Base-by-base conservation (phyloP, 192 early-diverging fungal species). In the Neocallimastix lanati region DNA sequence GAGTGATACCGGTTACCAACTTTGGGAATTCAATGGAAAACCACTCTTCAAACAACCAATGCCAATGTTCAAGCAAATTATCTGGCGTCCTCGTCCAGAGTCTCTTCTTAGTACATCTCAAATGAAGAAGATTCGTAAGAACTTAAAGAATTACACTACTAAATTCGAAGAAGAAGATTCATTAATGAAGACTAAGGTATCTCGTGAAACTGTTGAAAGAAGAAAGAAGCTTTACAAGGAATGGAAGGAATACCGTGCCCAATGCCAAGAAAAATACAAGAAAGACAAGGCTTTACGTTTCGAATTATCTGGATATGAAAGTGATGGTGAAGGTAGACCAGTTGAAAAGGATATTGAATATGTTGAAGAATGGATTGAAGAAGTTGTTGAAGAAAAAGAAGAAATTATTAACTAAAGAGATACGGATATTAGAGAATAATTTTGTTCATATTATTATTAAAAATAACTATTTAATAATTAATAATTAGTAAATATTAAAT, bases 71-170 rank as follows among this genome's bases (percentile, higher is more conserved):
- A 96, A 96, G 88, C 96, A 97, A 89, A 82, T 98, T 76, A 81
- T 94, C 81, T 99, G 96, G 95, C 93, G 98, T 81, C 98, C 98
- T 76, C 93, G 96, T 76, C 96, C 98, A 13, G 84, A 85, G 76
- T 90, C 93, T 76, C 88, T 98, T 78, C 87, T 98, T 40, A 85
- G 91, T 18, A 84, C 85, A 76, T 94, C 92, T 36, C 86, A 93
- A 86, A 92, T 92, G 88, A 95, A 93, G 88, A 84, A 90, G 84
- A 91, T 98, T 78, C 91, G 89, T 85, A 98, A 95, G 92, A 94
- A 94, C 84, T 87, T 99, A 78, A 93, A 95, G 85, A 86, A 93
- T 78, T 97, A 94, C 88, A 86, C 92, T 79, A 90, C 88, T 83
- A 84, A 89, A 79, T 97, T 98, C 84, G 98, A 99, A 29, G 92